Evolutionary conservation across 495 filamentous ascomycete genomes (phyloP).

Genomic region (Penicillium alfredii): DNA sequence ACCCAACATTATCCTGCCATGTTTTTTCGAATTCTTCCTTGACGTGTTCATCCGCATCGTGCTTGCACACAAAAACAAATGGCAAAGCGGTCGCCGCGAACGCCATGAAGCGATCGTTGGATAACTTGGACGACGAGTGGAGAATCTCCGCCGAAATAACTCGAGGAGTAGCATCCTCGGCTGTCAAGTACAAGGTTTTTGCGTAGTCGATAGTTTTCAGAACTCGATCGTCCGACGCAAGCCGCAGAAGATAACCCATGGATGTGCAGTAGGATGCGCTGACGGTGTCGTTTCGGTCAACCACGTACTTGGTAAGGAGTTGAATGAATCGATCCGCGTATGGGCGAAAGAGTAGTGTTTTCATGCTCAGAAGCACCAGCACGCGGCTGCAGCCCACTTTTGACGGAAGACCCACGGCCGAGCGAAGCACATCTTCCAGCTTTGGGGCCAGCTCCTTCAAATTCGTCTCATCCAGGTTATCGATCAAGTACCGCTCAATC

Average conservation of each 20-base stretch:
- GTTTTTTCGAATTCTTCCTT: slow-evolving; percentile 69
- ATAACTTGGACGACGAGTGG: slow-evolving; percentile 73
- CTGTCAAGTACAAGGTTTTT: slow-evolving; percentile 67
- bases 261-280: slow-evolving; percentile 78
- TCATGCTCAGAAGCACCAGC: slow-evolving; percentile 78
- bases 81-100: slow-evolving; percentile 71
- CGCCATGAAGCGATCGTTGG: slow-evolving; percentile 78
- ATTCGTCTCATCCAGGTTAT: slow-evolving; percentile 69
- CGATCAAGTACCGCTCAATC: slow-evolving; percentile 76
- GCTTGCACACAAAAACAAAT: slow-evolving; percentile 80
- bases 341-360: slow-evolving; percentile 64
- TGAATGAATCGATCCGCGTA: slow-evolving; percentile 74
- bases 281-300: slow-evolving; percentile 89
- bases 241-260: slow-evolving; percentile 75
- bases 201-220: slow-evolving; percentile 60
- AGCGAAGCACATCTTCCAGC: slow-evolving; percentile 73
- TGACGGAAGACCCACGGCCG: slow-evolving; percentile 81
- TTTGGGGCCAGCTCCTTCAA: slow-evolving; percentile 66
- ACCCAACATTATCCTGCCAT: slow-evolving; percentile 85
- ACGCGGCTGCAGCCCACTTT: slow-evolving; percentile 87
- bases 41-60: slow-evolving; percentile 75
- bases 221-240: slow-evolving; percentile 64
- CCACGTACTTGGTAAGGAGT: slow-evolving; percentile 66
- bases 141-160: slow-evolving; percentile 73
- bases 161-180: slow-evolving; percentile 68